Conservation (phyloP, 2,329 filamentous ascomycete genomes). For the Lachnellula hyalina region DNA sequence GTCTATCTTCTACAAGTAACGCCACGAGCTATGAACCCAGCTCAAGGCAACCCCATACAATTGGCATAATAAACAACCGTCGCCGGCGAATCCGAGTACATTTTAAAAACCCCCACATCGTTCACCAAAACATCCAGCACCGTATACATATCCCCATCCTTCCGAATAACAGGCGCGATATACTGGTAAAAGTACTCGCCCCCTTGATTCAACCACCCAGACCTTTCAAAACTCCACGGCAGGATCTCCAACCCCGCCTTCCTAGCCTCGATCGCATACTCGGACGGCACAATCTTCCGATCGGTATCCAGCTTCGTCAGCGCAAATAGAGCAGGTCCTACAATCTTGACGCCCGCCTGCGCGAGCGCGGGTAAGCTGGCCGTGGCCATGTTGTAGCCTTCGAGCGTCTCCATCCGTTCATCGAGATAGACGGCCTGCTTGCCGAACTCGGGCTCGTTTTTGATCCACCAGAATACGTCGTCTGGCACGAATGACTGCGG, state of each 20-base stretch:
- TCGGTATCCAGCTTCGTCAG: slow-evolving; percentile 10
- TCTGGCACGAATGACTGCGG: slow-evolving; percentile 14
- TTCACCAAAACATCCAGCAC: too few relatives aligned
- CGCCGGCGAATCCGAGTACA: too few relatives aligned
- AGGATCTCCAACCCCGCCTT: slow-evolving; percentile 15
- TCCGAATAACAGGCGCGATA: too few relatives aligned
- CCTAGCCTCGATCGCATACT: slow-evolving; percentile 14
- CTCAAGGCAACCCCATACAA: too few relatives aligned
- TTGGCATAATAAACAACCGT: too few relatives aligned
- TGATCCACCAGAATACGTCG: slow-evolving; percentile 20
- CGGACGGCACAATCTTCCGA: slow-evolving; percentile 15
- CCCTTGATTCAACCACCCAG: not conserved
- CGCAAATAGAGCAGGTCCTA: slow-evolving; percentile 15
- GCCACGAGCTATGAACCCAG: too few relatives aligned
- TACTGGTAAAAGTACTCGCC: too few relatives aligned
- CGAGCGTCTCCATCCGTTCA: slow-evolving; percentile 13
- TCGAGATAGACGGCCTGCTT: slow-evolving; percentile 21
- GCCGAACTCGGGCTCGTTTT: slow-evolving; percentile 14
- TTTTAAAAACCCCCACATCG: too few relatives aligned
- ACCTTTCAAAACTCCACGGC: slow-evolving; percentile 18
- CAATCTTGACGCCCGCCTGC: slow-evolving; percentile 14
- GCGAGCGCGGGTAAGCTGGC: slow-evolving; percentile 10
- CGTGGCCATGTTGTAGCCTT: not conserved
- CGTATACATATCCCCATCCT: too few relatives aligned
- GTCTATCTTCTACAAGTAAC: too few relatives aligned